Conservation (phyloP, 2,329 filamentous ascomycete genomes). For the Microdochium nivale region DNA sequence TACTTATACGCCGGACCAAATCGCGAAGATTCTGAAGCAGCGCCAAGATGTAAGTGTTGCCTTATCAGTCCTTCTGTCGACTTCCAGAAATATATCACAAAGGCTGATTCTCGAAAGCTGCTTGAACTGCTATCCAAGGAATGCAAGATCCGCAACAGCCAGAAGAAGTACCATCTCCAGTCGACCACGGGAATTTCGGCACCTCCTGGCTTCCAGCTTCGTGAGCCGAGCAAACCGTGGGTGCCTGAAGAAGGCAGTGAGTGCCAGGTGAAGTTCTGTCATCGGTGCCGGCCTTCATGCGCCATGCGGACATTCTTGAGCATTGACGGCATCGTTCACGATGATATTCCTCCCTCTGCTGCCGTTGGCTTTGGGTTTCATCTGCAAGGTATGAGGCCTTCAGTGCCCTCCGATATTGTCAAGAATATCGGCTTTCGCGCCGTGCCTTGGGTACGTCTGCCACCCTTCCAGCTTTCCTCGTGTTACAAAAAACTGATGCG, state of each 20-base stretch:
- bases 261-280: conserved; percentile 43
- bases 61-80: background rate
- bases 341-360: conserved; percentile 39
- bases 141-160: no score
- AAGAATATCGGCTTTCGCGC: conserved; percentile 29
- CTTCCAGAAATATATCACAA: background rate
- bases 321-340: conserved; percentile 38
- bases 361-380: conserved; percentile 46
- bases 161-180: no score
- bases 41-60: conserved; percentile 34
- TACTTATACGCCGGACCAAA: conserved; percentile 37
- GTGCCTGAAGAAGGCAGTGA: conserved; percentile 26
- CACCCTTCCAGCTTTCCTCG: background rate
- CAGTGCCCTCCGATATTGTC: conserved; percentile 28
- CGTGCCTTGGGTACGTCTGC: conserved; percentile 23
- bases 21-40: conserved; percentile 39
- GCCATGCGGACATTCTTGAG: conserved; percentile 38
- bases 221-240: conserved; percentile 25
- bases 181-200: background rate
- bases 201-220: conserved; percentile 8
- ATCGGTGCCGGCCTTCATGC: conserved; percentile 34
- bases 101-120: background rate
- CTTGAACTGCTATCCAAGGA: background rate
- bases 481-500: background rate
- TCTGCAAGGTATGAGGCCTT: conserved; percentile 29